A percentile compares a stretch with the other conserved stretches of the same genome.
Conservation (phyloP, 345 rosid genomes). For the Arabis hirsuta region DNA sequence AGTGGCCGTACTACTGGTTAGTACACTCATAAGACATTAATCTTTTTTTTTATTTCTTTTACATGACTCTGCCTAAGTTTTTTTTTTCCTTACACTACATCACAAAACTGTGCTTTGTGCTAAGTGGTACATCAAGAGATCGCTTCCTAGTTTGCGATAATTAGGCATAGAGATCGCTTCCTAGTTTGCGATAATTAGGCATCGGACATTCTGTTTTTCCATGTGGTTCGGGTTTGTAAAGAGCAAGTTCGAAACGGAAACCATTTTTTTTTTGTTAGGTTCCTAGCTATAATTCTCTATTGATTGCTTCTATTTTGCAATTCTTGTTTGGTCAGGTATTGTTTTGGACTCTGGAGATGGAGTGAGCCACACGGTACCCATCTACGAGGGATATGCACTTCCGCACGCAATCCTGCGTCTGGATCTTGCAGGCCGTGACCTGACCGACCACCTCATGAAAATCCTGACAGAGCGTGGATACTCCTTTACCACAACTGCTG, state of each 20-base stretch:
- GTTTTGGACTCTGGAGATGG: slow-evolving; percentile 76
- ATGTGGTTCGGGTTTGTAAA: too few relatives aligned
- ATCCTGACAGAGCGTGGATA: slow-evolving; percentile 67
- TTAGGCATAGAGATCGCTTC: too few relatives aligned
- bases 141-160: too few relatives aligned
- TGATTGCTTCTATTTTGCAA: slow-evolving; percentile 14
- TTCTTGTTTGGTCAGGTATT: slow-evolving; percentile 47
- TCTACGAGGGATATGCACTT: slow-evolving; percentile 68
- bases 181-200: too few relatives aligned
- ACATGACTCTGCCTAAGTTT: too few relatives aligned
- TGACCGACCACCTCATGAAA: slow-evolving; percentile 68
- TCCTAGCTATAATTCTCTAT: neutral
- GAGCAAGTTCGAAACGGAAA: too few relatives aligned
- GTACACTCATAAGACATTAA: slow-evolving; percentile 28
- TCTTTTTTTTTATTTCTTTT: too few relatives aligned
- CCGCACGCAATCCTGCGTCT: slow-evolving; percentile 72
- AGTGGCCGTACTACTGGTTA: slow-evolving; percentile 78
- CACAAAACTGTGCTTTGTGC: too few relatives aligned
- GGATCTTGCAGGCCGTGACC: slow-evolving; percentile 62
- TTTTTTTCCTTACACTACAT: too few relatives aligned
- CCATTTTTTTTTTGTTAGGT: too few relatives aligned
- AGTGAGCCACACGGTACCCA: slow-evolving; percentile 71
- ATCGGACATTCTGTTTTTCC: too few relatives aligned
- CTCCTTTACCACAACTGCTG: slow-evolving; percentile 77
- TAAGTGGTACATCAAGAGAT: too few relatives aligned